phyloP scores from a whole-genome alignment of 1,284 basidiomycete species.

The Cryptococcus sp. region DNA sequence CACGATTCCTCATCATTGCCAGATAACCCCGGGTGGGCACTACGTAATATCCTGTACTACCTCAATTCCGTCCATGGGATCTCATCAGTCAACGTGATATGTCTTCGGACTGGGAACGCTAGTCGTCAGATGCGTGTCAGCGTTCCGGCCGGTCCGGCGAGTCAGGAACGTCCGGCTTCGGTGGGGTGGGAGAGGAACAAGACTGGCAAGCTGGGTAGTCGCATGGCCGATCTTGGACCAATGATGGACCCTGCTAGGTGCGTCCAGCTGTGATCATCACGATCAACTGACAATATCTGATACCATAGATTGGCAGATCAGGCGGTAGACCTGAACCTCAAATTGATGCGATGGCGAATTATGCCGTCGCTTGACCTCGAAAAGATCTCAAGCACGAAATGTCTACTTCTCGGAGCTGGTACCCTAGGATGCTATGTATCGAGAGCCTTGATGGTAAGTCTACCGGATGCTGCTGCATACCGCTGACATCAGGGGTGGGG shows the following conservation, averaged over 20 bases:
- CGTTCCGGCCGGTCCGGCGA: neutral
- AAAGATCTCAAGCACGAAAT: slow-evolving; percentile 71
- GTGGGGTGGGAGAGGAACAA: slow-evolving; percentile 95
- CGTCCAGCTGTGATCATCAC: slow-evolving; percentile 8
- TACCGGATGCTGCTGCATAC: slow-evolving; percentile 1
- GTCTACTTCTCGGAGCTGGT: slow-evolving; percentile 86
- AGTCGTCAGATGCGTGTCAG: slow-evolving; percentile 18
- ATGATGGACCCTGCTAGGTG: slow-evolving; percentile 85
- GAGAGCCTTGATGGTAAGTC: slow-evolving; percentile 71
- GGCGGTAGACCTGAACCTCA: slow-evolving; percentile 93
- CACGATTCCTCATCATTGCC: slow-evolving; percentile 79
- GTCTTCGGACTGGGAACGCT: slow-evolving; percentile 58
- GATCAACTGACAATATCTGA: neutral
- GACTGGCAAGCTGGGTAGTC: slow-evolving; percentile 75
- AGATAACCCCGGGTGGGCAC: slow-evolving; percentile 84
- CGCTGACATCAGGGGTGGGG: slow-evolving; percentile 99
- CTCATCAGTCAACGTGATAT: slow-evolving; percentile 60
- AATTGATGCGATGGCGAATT: slow-evolving; percentile 97
- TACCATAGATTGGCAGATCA: slow-evolving; percentile 77
- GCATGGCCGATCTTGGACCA: slow-evolving; percentile 85
- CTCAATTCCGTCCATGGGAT: slow-evolving; percentile 57
- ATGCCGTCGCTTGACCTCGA: slow-evolving; percentile 85
- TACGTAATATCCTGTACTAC: slow-evolving; percentile 85
- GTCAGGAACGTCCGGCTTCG: slow-evolving; percentile 48
- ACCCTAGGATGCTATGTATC: slow-evolving; percentile 97